Evolutionary conservation across 2,329 filamentous ascomycete genomes (phyloP).

Genomic region (Fusarium secorum): DNA sequence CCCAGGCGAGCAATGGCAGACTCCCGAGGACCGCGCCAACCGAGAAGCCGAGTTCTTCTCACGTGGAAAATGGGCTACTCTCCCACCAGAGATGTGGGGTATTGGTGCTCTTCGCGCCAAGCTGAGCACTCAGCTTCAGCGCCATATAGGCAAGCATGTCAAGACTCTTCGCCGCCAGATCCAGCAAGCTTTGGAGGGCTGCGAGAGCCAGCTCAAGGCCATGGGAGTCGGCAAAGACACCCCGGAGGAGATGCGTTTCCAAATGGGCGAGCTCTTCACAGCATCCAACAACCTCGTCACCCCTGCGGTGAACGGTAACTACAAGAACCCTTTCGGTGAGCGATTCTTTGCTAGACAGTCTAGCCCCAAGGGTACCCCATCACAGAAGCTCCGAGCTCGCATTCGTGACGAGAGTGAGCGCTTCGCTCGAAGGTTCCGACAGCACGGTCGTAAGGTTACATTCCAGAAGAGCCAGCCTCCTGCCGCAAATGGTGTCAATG

Average conservation of each 20-base stretch:
- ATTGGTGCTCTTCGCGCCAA: constrained; percentile 56
- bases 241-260: constrained; percentile 61
- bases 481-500: constrained; percentile 24
- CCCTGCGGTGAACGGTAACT: constrained; percentile 61
- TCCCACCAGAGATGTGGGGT: constrained; percentile 59
- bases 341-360: constrained; percentile 60
- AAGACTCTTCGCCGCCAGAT: constrained; percentile 60
- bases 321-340: constrained; percentile 63
- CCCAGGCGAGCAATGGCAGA: constrained; percentile 55
- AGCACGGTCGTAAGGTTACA: constrained; percentile 58
- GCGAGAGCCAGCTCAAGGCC: constrained; percentile 58
- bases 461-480: constrained; percentile 46
- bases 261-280: constrained; percentile 62
- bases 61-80: constrained; percentile 56
- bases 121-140: constrained; percentile 59
- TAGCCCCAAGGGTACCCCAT: constrained; percentile 58
- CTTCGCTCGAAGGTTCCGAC: constrained; percentile 57
- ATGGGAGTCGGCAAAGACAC: constrained; percentile 61
- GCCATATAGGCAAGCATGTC: constrained; percentile 61
- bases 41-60: constrained; percentile 59
- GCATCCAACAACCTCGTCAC: constrained; percentile 62
- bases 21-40: constrained; percentile 51
- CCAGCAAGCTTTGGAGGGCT: constrained; percentile 58
- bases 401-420: constrained; percentile 61
- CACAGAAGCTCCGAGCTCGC: constrained; percentile 60